Percentiles rank a stretch among this genome's conserved stretches.
phyloP scores from a whole-genome alignment of 2,329 filamentous ascomycete genomes.

The Hymenoscyphus fructigenus region DNA sequence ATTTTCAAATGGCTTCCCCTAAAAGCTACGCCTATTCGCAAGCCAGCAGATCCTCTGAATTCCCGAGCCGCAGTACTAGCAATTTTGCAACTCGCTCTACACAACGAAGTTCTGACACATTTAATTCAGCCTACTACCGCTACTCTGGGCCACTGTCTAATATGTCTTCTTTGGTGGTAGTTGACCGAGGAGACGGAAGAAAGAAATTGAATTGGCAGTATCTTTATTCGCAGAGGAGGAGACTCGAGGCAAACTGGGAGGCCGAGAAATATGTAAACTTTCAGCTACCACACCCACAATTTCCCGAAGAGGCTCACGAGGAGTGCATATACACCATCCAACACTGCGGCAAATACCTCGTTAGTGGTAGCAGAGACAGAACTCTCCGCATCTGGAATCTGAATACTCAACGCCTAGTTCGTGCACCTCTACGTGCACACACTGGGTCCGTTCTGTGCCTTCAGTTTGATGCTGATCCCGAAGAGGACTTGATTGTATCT shows the following conservation, averaged over 20 bases:
- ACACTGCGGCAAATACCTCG: slow-evolving; percentile 79
- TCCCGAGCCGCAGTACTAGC: slow-evolving; percentile 14
- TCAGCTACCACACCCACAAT: slow-evolving; percentile 80
- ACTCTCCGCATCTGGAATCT: slow-evolving; percentile 90
- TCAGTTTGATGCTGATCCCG: slow-evolving; percentile 86
- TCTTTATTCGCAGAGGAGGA: slow-evolving; percentile 82
- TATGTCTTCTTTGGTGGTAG: slow-evolving; percentile 44
- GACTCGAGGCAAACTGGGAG: slow-evolving; percentile 89
- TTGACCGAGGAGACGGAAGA: slow-evolving; percentile 49
- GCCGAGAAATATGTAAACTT: slow-evolving; percentile 80
- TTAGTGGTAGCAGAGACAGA: slow-evolving; percentile 88
- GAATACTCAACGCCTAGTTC: slow-evolving; percentile 72
- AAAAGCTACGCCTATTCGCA: background rate
- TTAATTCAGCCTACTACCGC: slow-evolving; percentile 15
- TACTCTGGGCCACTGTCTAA: slow-evolving; percentile 14
- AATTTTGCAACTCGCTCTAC: slow-evolving; percentile 9
- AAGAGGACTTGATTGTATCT: slow-evolving; percentile 90
- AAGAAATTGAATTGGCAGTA: slow-evolving; percentile 86
- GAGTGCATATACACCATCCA: slow-evolving; percentile 97
- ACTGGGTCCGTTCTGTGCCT: slow-evolving; percentile 86
- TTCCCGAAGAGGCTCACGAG: slow-evolving; percentile 78
- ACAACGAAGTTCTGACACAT: slow-evolving; percentile 20
- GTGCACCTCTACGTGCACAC: slow-evolving; percentile 74
- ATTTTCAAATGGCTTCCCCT: slow-evolving; percentile 23
- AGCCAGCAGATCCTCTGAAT: slow-evolving; percentile 11